Base-by-base conservation (phyloP, 2,329 filamentous ascomycete genomes). In the Coccinonectria pachysandricola region DNA sequence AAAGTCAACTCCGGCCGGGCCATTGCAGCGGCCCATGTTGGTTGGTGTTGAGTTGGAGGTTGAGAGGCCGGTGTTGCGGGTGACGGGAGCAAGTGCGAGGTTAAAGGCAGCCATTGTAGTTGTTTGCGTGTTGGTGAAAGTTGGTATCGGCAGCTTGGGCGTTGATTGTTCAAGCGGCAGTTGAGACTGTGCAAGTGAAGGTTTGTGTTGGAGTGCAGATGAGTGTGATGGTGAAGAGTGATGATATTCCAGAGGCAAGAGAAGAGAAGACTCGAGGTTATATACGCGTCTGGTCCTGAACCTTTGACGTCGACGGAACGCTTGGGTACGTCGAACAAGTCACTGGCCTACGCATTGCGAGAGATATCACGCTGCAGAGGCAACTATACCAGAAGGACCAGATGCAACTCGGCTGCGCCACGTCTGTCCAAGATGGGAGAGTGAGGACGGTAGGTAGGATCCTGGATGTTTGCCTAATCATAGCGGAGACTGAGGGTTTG, bases 1-100 rank as follows among this genome's bases (percentile, higher is more conserved):
- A 35, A 46, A 48, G 53, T 55, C 51, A 45, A 50, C 45, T 43
- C 53, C 46, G 32, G 47, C 37, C 34, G 41, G 36, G n/a, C 37
- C 39, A 19, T 45, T 37, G 49, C 45, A 43, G 19, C 37, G 42
- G 29, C 49, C 33, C 26, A 36, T 40, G 35, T 42, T 40, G 37
- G 30, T 36, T 33, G 24, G 30, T 28, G 18, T 45, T 34, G 20
- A 26, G 26, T 27, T 23, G 29, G 30, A 19, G 16, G 28, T n/a
- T n/a, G 23, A 16, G 21, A 37, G 40, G 29, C 42, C 41, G 34
- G 43, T 40, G 29, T 38, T 39, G 30, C 29, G 31, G 34, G 46
- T 32, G 30, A 39, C 26, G 31, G 44, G 40, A 32, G 41, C 30
- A 26, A 43, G 37, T 26, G 36, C 31, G 27, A 44, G 36, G 21